Conservation (phyloP, 495 filamentous ascomycete species). For the Monascus purpureus region DNA sequence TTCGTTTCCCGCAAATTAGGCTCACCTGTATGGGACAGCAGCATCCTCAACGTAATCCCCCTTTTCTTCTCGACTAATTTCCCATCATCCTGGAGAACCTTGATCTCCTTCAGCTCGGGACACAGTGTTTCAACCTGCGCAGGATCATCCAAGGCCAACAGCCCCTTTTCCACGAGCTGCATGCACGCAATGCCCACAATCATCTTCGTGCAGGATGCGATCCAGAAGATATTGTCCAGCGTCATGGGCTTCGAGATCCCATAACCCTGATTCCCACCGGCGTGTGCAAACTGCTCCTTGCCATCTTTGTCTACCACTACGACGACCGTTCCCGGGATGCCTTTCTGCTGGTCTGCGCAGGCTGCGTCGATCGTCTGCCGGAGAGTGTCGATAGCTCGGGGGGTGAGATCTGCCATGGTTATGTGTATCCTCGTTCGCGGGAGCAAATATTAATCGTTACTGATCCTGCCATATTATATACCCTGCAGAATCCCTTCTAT, state of each 20-base stretch:
- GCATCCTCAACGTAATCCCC: conserved; percentile 47
- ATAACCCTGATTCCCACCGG: conserved; percentile 30
- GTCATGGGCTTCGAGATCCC: conserved; percentile 29
- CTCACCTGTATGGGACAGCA: conserved; percentile 42
- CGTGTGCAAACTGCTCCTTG: conserved; percentile 30
- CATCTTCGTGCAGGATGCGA: conserved; percentile 47
- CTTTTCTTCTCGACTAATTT: conserved; percentile 35
- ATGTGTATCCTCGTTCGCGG: too few relatives aligned
- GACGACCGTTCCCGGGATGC: conserved; percentile 32
- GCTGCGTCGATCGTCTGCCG: conserved; percentile 17
- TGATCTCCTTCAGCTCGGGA: conserved; percentile 36
- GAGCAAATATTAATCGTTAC: too few relatives aligned
- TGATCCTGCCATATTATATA: too few relatives aligned
- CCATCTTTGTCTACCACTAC: conserved; percentile 35
- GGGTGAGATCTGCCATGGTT: not conserved
- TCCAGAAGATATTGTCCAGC: conserved; percentile 41
- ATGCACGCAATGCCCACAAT: conserved; percentile 41
- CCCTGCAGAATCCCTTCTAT: too few relatives aligned
- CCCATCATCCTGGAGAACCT: conserved; percentile 32
- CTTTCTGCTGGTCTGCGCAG: conserved; percentile 20
- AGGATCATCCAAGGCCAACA: conserved; percentile 36
- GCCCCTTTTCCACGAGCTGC: conserved; percentile 47
- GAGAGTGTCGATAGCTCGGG: conserved; percentile 2
- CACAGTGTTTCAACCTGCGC: conserved; percentile 29
- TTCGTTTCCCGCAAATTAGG: not conserved